Evolutionary conservation across 768 basidiomycete species (phyloP).

Genomic region (Dacryopinax primogenitus): DNA sequence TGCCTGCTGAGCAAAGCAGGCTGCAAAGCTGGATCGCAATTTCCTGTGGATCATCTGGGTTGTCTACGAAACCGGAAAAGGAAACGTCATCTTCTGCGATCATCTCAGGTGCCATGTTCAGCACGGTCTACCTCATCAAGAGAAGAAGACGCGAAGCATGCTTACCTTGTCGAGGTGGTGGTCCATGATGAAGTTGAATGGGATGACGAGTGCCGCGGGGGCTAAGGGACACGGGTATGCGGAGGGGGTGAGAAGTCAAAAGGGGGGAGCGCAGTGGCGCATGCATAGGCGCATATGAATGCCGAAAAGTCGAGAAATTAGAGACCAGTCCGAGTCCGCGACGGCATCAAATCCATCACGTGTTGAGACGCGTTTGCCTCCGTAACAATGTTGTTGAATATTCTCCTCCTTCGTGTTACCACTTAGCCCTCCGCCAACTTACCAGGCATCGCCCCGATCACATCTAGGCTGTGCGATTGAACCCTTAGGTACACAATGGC

Average conservation of each 20-base stretch:
- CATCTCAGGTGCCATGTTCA: neutral
- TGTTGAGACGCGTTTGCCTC: neutral
- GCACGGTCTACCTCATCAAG: neutral
- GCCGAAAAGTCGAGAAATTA: conserved; percentile 9
- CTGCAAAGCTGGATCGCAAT: neutral
- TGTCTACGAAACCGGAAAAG: neutral
- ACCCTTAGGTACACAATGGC: conserved; percentile 3
- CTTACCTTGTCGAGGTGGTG: neutral
- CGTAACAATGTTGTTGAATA: neutral
- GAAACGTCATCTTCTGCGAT: neutral
- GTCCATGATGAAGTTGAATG: neutral
- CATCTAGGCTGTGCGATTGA: conserved; percentile 2
- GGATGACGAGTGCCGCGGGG: conserved; percentile 3
- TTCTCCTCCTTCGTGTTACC: neutral
- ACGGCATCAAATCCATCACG: conserved; percentile 7
- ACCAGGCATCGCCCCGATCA: conserved; percentile 6
- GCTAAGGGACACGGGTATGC: neutral
- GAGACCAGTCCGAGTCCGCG: neutral
- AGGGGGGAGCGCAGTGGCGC: neutral
- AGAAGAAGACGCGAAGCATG: neutral
- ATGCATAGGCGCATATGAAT: neutral
- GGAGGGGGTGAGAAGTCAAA: neutral
- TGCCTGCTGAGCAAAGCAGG: neutral
- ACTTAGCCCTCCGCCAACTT: neutral
- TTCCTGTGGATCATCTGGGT: neutral